Evolutionary conservation across 768 basidiomycete species (phyloP).

Genomic region (Calocybe indica): DNA sequence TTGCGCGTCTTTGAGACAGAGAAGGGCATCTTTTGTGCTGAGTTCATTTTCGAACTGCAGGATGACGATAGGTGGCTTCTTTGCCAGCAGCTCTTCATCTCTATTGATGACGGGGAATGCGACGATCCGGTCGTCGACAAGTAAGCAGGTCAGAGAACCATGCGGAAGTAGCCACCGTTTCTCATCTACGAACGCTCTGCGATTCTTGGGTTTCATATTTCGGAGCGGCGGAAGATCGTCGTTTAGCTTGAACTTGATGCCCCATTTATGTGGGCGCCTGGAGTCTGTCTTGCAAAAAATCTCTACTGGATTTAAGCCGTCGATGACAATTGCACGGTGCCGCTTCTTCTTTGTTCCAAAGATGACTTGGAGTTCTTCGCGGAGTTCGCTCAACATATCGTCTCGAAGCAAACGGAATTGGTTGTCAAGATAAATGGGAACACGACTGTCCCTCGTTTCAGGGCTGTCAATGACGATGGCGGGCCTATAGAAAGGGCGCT

Average conservation of each 20-base stretch:
- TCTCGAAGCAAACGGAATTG: constrained; percentile 62
- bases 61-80: constrained; percentile 43
- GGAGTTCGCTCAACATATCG: constrained; percentile 54
- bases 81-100: constrained; percentile 44
- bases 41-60: constrained; percentile 45
- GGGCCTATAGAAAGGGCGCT: constrained; percentile 43
- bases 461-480: constrained; percentile 38
- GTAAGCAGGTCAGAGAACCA: constrained; percentile 47
- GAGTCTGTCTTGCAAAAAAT: constrained; percentile 25
- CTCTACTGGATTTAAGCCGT: constrained; percentile 28
- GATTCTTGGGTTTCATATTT: constrained; percentile 20
- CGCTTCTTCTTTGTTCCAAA: constrained; percentile 30
- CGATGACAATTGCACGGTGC: constrained; percentile 28
- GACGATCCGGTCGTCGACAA: constrained; percentile 41
- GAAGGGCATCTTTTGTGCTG: constrained; percentile 31
- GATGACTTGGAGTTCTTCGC: constrained; percentile 46
- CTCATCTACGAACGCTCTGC: constrained; percentile 31
- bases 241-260: constrained; percentile 30
- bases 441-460: constrained; percentile 25
- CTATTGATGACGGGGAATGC: constrained; percentile 49
- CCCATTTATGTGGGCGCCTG: constrained; percentile 26
- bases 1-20: constrained; percentile 25
- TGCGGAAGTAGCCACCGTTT: constrained; percentile 43
- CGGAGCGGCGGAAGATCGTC: constrained; percentile 32
- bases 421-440: constrained; percentile 53